A percentile compares a stretch with the other conserved stretches of the same genome.
Conservation (phyloP, 2,329 filamentous ascomycete genomes). For the Microdochium paspali region DNA sequence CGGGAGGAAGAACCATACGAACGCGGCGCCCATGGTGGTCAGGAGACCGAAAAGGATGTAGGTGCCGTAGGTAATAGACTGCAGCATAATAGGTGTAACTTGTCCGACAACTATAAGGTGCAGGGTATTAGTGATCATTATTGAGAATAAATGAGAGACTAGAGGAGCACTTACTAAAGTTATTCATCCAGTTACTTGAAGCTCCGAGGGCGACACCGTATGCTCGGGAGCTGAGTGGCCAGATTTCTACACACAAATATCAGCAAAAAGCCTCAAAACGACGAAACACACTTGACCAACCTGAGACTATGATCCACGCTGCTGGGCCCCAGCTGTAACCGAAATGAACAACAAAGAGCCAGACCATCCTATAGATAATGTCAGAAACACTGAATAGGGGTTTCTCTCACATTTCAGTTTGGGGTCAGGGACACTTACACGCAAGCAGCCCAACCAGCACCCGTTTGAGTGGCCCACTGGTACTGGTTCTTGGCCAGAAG, state of each 20-base stretch:
- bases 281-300: slow-evolving; percentile 23
- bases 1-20: slow-evolving; percentile 55
- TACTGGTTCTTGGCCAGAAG: slow-evolving; percentile 57
- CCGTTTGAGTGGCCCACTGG: slow-evolving; percentile 44
- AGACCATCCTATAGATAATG: slow-evolving; percentile 43
- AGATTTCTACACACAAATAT: slow-evolving; percentile 33
- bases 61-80: slow-evolving; percentile 53
- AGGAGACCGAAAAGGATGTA: slow-evolving; percentile 63
- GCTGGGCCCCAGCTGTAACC: slow-evolving; percentile 69
- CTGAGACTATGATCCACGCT: slow-evolving; percentile 65
- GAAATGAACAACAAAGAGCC: slow-evolving; percentile 68
- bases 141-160: not conserved
- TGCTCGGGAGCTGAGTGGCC: slow-evolving; percentile 59
- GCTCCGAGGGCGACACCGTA: slow-evolving; percentile 64
- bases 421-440: slow-evolving; percentile 13
- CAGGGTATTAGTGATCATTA: slow-evolving; percentile 16
- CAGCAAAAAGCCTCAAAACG: not conserved
- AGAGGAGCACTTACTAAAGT: slow-evolving; percentile 28
- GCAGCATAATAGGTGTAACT: slow-evolving; percentile 60
- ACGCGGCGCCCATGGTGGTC: slow-evolving; percentile 50
- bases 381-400: not conserved
- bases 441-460: slow-evolving; percentile 61
- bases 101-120: slow-evolving; percentile 53
- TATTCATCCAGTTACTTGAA: slow-evolving; percentile 51
- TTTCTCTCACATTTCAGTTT: not conserved